Conservation (phyloP, 2,329 filamentous ascomycete genomes). For the Microcera coccophila region DNA sequence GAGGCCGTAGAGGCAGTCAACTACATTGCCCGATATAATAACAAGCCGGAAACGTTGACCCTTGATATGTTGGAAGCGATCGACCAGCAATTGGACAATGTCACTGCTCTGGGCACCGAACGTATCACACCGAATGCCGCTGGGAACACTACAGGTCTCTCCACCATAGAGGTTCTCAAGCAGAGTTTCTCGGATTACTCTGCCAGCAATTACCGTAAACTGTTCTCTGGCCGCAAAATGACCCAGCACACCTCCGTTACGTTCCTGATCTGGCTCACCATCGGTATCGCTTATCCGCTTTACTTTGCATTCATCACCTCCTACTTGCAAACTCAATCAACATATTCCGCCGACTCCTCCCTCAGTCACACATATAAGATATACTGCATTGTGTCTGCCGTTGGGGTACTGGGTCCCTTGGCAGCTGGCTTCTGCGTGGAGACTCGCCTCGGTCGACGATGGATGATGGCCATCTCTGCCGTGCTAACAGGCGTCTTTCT, state of each 20-base stretch:
- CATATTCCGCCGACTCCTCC: slow-evolving; percentile 22
- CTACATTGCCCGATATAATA: slow-evolving; percentile 38
- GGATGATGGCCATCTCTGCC: slow-evolving; percentile 43
- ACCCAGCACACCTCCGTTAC: slow-evolving; percentile 34
- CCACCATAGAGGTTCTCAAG: slow-evolving; percentile 15
- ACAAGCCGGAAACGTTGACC: slow-evolving; percentile 29
- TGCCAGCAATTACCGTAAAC: slow-evolving; percentile 27
- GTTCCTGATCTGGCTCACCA: slow-evolving; percentile 42
- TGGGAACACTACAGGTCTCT: slow-evolving; percentile 10
- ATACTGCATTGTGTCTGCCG: slow-evolving; percentile 36
- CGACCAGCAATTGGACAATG: slow-evolving; percentile 6
- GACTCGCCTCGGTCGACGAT: slow-evolving; percentile 38
- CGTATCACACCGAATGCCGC: neutral
- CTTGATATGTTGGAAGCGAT: slow-evolving; percentile 31
- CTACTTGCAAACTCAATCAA: slow-evolving; percentile 39
- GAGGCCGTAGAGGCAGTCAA: slow-evolving; percentile 46
- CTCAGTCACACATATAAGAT: slow-evolving; percentile 33
- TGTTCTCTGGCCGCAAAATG: slow-evolving; percentile 32
- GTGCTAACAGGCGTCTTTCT: slow-evolving; percentile 40
- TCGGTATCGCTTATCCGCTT: slow-evolving; percentile 45
- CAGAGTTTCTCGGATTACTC: slow-evolving; percentile 28
- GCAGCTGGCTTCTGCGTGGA: slow-evolving; percentile 39
- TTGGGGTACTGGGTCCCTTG: slow-evolving; percentile 39
- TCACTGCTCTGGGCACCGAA: slow-evolving; percentile 3
- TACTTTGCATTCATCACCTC: slow-evolving; percentile 46